Base-by-base conservation (phyloP, 208 protist genomes). In the Leishmania tarentolae region DNA sequence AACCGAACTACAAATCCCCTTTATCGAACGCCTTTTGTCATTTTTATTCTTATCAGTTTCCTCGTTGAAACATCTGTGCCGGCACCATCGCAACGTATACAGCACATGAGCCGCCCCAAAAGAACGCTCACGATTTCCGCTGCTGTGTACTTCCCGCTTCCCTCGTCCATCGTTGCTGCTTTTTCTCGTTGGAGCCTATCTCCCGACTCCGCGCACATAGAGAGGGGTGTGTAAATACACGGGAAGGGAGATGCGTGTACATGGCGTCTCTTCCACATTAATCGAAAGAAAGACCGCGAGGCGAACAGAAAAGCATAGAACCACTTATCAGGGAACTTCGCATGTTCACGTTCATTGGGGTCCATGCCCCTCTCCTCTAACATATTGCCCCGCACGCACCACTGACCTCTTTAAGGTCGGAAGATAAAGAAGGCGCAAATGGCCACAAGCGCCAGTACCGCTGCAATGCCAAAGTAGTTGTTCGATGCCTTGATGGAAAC, bases 371-470 rank as follows among this genome's bases (percentile, higher is more conserved):
- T 61, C 28, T 17, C 50, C 28, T 63, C 72, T 17, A 37, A 76
- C 3, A n/a, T 15, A 0, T 57, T 19, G 3, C 31, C 47, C 15
- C 31, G 5, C 50, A 57, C 72, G n/a, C 6, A 4, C 13, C 52
- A 19, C 72, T 40, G 4, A 35, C 19, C 13, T 37, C 21, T 40
- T 79, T 79, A 90, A 13, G 87, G 83, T 35, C 83, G 87, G 66
- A 94, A 75, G 66, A 94, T 92, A 74, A 94, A 90, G 80, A 87
- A 94, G 6, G 83, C 83, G 42, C 83, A 87, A 65, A 94, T 52
- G 0, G 87, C 87, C 31, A 91, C 63, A 40, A 94, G 59, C 9
- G 87, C 65, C 28, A 90, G 50, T 7, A 94, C 83, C 63, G 92
- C 84, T 19, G 76, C 79, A 31, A 91, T 78, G 50, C 81, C 84